Evolutionary conservation across 129 eudicot species (phyloP), one percentile per base, ranked within the genome.

Genomic region (Helichrysum umbraculigerum): DNA sequence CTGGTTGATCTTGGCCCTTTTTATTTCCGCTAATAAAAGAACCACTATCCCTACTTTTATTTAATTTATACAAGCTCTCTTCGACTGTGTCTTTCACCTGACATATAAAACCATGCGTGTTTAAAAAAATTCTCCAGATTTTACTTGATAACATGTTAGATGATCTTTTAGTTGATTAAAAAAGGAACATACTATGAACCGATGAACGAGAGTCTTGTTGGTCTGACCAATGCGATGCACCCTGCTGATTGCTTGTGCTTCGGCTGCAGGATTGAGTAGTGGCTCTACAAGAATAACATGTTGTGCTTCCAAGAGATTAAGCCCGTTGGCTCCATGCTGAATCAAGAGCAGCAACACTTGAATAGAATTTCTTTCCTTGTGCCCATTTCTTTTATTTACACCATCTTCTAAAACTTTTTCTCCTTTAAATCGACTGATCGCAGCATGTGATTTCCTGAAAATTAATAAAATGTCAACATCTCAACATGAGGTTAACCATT

Each of bases 251-350:
- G 99, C 99, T 83, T 94, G 97, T 79, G 97, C 92, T 87, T 94
- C 99, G 66, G 90, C 96, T 69, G 99, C 97, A 66, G 99, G 97
- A 76, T 94, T 86, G 10, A 94, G 96, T n/a, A 88, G 77, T 39
- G 99, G 97, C 83, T 94, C 99, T 19, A 91, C 96, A 34, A 94
- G 97, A 76, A 94, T 87, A 44, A 94, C 99, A 82, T 94, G 97
- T 71, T 94, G 96, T 33, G 99, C 99, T 83, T 94, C 99, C 80
- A 94, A 83, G 59, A 94, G 96, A 83, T 94, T 94, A 61, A 94
- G 96, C 70, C 97, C 99, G 68, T 94, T 94, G 34, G 97, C 97
- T 21, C 99, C 99, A 75, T 91, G 96, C 83, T 94, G 97, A 73
- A 94, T 75, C 64, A 94, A 86, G 30, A 94, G 87, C 79, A 94